phyloP scores from a whole-genome alignment of 495 filamentous ascomycete genomes.

The Jackrogersella multiformis region DNA sequence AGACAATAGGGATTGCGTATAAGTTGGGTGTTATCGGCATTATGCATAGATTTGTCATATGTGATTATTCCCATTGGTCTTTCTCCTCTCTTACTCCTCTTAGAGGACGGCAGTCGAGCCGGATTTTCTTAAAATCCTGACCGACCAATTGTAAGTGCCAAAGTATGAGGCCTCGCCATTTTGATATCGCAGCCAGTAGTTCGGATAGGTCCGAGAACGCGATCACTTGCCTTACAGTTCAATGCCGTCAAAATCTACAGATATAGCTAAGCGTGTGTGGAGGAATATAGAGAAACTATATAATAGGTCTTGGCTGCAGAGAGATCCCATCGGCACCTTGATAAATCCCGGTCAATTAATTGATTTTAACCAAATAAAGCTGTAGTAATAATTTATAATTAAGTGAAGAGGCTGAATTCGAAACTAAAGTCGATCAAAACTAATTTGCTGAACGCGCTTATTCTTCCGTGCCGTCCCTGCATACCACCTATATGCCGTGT shows the following conservation, averaged over 20 bases:
- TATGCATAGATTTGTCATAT: constrained; percentile 9
- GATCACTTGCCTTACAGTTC: constrained; percentile 10
- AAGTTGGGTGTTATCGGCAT: neutral
- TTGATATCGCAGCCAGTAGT: constrained; percentile 6
- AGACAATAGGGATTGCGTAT: neutral
- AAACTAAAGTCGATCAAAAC: constrained; percentile 4
- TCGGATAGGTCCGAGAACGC: constrained; percentile 15
- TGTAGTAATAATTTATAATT: constrained; percentile 25
- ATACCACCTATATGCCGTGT: constrained; percentile 6
- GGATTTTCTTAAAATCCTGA: too few species aligned
- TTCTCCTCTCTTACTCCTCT: neutral
- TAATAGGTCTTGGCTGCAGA: constrained; percentile 38
- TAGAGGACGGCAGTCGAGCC: neutral
- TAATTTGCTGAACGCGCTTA: neutral
- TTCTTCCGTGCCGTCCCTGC: constrained; percentile 10
- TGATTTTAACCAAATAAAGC: constrained; percentile 29
- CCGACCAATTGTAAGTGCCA: neutral
- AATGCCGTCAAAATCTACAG: constrained; percentile 30
- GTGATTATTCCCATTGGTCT: neutral
- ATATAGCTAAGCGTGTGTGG: constrained; percentile 6
- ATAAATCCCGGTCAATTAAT: constrained; percentile 1
- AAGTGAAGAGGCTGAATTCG: constrained; percentile 41
- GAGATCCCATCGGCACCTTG: constrained; percentile 11
- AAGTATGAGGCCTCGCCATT: neutral
- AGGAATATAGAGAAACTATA: constrained; percentile 12